A percentile compares a stretch with the other conserved stretches of the same genome.
Conservation (phyloP, 805 yeast species). For the Barnettozyma populi region DNA sequence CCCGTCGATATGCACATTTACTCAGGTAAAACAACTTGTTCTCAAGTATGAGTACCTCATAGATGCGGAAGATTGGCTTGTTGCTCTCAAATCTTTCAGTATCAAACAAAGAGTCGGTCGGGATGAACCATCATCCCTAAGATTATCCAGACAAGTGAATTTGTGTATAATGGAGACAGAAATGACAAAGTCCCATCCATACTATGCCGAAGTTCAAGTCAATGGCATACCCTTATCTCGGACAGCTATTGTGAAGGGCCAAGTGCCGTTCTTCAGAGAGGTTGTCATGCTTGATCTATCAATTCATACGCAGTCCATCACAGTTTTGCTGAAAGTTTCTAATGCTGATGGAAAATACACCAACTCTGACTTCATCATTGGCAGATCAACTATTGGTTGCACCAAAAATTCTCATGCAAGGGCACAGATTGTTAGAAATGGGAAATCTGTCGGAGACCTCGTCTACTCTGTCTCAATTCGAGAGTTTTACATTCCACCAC, state of each 20-base stretch:
- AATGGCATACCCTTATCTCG: conserved; percentile 77
- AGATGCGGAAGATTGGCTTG: conserved; percentile 74
- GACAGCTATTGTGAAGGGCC: conserved; percentile 48
- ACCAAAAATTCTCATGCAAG: conserved; percentile 20
- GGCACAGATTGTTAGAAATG: conserved; percentile 38
- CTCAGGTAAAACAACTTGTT: conserved; percentile 34
- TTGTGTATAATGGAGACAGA: conserved; percentile 63
- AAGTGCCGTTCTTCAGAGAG: conserved; percentile 81
- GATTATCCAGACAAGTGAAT: conserved; percentile 48
- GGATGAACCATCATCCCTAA: conserved; percentile 31
- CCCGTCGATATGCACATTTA: conserved; percentile 1
- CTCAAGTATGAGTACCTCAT: conserved; percentile 61
- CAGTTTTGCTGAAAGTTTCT: conserved; percentile 38
- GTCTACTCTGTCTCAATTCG: conserved; percentile 44
- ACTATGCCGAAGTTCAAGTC: conserved; percentile 64
- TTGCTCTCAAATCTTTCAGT: conserved; percentile 59
- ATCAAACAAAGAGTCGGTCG: conserved; percentile 43
- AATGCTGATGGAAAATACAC: conserved; percentile 10
- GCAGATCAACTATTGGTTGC: conserved; percentile 12
- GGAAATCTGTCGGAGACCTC: conserved; percentile 50
- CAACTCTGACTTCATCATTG: conserved; percentile 32
- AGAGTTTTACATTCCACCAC: conserved; percentile 56
- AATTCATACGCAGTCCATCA: conserved; percentile 43
- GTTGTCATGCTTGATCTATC: conserved; percentile 60
- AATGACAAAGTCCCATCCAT: conserved; percentile 7